These are phyloP conservation scores for Metschnikowia continentalis DNA, from an alignment of 805 yeast genomes.

Conservation along the genomic window DNA sequence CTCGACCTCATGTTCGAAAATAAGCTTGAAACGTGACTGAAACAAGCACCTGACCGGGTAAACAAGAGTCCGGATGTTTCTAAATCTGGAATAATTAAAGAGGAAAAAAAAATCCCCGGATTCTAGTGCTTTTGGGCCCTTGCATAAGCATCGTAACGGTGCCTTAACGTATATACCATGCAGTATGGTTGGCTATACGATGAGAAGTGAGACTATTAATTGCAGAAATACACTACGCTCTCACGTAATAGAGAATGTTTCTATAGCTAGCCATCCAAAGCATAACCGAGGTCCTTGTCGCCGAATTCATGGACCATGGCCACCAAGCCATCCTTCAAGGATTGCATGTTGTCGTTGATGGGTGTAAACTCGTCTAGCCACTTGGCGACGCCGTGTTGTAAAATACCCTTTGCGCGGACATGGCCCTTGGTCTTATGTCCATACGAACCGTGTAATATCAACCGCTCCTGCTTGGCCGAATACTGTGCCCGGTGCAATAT, in stretches of 20 bases:
- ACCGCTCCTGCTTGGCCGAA: slow-evolving; percentile 32
- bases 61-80: too few relatives aligned
- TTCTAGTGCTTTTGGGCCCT: too few relatives aligned
- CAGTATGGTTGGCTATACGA: too few relatives aligned
- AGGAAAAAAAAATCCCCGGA: too few relatives aligned
- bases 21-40: neutral
- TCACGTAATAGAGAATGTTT: too few relatives aligned
- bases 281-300: slow-evolving; percentile 33
- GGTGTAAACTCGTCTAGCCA: slow-evolving; percentile 41
- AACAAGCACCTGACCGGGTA: too few relatives aligned
- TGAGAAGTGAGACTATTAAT: too few relatives aligned
- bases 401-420: slow-evolving; percentile 45
- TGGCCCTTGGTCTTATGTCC: slow-evolving; percentile 42
- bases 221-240: neutral
- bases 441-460: slow-evolving; percentile 49
- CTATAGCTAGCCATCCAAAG: slow-evolving; percentile 31
- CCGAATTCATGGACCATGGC: slow-evolving; percentile 27
- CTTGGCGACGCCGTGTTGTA: slow-evolving; percentile 49
- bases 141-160: too few relatives aligned
- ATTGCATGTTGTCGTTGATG: slow-evolving; percentile 23
- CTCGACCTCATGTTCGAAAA: neutral
- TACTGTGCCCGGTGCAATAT: slow-evolving; percentile 48
- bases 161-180: too few relatives aligned
- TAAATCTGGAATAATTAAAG: too few relatives aligned
- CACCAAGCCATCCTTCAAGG: slow-evolving; percentile 27